phyloP scores from a whole-genome alignment of 2,329 filamentous ascomycete genomes.

The Cytospora chrysosperma region DNA sequence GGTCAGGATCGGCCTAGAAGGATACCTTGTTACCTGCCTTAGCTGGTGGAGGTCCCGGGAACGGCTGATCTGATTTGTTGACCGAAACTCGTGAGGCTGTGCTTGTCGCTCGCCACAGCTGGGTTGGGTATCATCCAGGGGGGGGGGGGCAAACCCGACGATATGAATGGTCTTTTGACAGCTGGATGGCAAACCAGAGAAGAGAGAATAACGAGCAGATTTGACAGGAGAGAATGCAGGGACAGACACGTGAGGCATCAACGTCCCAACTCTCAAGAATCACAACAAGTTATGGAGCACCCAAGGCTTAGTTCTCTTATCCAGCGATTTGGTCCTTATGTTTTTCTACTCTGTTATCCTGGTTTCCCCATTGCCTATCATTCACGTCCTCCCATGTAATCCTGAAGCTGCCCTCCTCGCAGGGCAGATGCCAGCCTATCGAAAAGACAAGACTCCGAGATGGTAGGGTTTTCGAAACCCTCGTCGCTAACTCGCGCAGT shows the following conservation, averaged over 20 bases:
- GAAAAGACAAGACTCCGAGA: neutral
- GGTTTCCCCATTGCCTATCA: conserved; percentile 7
- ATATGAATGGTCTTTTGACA: neutral
- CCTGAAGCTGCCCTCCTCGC: conserved; percentile 13
- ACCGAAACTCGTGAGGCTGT: conserved; percentile 18
- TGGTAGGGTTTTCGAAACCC: conserved; percentile 1
- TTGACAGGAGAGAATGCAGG: neutral
- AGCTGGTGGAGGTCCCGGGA: neutral
- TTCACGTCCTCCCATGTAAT: conserved; percentile 5
- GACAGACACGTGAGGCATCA: neutral
- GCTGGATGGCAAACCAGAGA: no score
- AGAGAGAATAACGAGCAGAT: no score
- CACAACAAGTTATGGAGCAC: neutral
- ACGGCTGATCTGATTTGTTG: conserved; percentile 9
- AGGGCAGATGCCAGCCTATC: conserved; percentile 26
- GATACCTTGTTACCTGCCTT: neutral
- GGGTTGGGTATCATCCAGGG: conserved; percentile 16
- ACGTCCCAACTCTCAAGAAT: neutral
- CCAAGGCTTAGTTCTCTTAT: neutral
- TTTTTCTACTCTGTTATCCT: neutral
- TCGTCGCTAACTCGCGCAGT: neutral
- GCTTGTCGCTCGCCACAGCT: conserved; percentile 21
- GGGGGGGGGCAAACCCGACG: neutral
- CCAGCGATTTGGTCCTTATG: no score
- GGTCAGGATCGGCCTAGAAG: neutral